Evolutionary conservation across 257 asterid genomes (phyloP).

Genomic region (Solanum acaule): DNA sequence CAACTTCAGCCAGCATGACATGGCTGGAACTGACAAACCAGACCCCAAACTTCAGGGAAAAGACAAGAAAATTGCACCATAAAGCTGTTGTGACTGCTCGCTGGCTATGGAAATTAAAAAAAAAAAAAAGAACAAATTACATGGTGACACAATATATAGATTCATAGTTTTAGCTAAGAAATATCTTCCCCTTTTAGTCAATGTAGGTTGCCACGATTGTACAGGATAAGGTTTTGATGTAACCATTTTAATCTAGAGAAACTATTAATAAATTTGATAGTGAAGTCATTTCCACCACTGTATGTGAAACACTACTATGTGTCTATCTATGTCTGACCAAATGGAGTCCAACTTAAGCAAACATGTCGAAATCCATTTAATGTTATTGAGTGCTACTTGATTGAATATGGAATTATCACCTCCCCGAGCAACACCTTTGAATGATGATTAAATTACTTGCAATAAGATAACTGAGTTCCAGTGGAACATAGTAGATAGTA

Average conservation of each 20-base stretch:
- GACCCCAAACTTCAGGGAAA: constrained; percentile 95
- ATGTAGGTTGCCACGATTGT: background rate
- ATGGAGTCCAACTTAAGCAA: background rate
- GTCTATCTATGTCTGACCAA: background rate
- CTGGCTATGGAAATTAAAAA: constrained; percentile 43
- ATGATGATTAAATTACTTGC: background rate
- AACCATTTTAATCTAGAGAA: background rate
- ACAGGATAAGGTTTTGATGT: background rate
- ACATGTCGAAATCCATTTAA: background rate
- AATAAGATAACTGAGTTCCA: background rate
- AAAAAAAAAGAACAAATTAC: background rate
- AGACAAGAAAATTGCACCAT: constrained; percentile 97
- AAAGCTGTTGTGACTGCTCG: constrained; percentile 95
- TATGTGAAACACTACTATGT: background rate
- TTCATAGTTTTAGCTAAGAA: background rate
- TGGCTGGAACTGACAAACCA: constrained; percentile 94
- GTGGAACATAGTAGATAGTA: background rate
- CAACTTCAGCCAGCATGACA: constrained; percentile 90
- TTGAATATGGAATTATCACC: background rate
- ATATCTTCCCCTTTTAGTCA: background rate
- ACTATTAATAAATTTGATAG: background rate
- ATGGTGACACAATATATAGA: background rate
- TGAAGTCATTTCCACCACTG: background rate
- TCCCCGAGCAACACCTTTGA: background rate
- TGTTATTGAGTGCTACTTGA: background rate